Base-by-base conservation (phyloP, 192 early-diverging fungal genomes). In the Allomyces arbusculus region DNA sequence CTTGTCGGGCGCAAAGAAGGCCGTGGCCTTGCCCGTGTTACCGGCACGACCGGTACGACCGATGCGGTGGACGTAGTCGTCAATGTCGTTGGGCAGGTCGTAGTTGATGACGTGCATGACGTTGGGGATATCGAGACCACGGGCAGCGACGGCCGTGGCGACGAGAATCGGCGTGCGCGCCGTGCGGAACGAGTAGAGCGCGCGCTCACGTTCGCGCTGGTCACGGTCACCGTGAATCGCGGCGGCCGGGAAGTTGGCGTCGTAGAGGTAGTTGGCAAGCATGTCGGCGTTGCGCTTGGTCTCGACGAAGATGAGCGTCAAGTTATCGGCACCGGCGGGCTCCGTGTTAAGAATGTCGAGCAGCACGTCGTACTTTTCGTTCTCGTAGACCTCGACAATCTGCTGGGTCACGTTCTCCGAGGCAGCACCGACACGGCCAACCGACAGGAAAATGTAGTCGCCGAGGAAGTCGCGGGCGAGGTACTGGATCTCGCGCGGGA, bases 61-160 rank as follows among this genome's bases (percentile, higher is more conserved):
- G 70, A 95, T 92, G 73, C 94, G 88, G 79, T 97, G 94, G n/a
- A 97, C 91, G 79, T 92, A 97, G 73, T 99, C 95, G 74, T 97
- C 92, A 69, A 90, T 86, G 69, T 97, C 94, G 10, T 85, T 90
- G 25, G 95, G 93, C 69, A 99, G 80, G 67, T 99, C 95, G 76
- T 88, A 97, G 76, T 90, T 91, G 77, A 98, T 80, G 43, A 96
- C 94, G 66, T 89, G 87, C 20, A 78, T 76, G 62, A 91, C 88
- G 68, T 91, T 89, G 65, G 86, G 82, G 28, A 91, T 90, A 74
- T 89, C 89, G 55, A 98, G 76, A 67, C 95, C 95, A 79, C 95
- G 89, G 23, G 92, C 91, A 50, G 95, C 95, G 1, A 97, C 95
- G 44, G 91, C 95, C 10, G 95, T 99, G 25, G 94, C 95, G 11